Conservation (phyloP, 129 eudicot genomes). For the Helianthus tuberosus region DNA sequence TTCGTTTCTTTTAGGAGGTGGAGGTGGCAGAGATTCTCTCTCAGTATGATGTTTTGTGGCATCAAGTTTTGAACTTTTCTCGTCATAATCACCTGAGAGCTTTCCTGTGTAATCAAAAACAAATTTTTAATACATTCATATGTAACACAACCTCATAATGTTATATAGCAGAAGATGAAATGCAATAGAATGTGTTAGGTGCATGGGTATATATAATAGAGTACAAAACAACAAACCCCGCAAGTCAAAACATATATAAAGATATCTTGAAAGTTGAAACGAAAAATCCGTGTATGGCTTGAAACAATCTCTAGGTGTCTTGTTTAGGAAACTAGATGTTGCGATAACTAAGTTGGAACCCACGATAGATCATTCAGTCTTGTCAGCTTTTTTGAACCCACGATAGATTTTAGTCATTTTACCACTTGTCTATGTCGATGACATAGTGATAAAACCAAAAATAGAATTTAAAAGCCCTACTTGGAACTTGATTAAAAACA, state of each 20-base stretch:
- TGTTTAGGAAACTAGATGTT: not conserved
- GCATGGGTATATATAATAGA: slow-evolving; percentile 3
- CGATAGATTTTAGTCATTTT: not conserved
- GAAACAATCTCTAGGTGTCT: not conserved
- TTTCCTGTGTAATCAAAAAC: slow-evolving; percentile 55
- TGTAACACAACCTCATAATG: not conserved
- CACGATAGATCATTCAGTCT: not conserved
- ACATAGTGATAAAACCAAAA: not conserved
- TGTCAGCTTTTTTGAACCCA: not conserved
- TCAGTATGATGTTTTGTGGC: too few species aligned
- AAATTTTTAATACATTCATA: not conserved
- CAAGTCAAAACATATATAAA: not conserved
- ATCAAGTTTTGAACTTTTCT: slow-evolving; percentile 41
- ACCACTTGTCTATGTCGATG: not conserved
- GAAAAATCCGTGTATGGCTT: not conserved
- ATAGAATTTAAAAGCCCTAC: too few species aligned
- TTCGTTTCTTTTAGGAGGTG: too few species aligned
- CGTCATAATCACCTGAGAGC: slow-evolving; percentile 53
- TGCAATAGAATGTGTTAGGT: slow-evolving; percentile 15
- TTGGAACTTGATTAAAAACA: not conserved
- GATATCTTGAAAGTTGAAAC: not conserved
- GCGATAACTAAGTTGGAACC: not conserved
- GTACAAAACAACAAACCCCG: not conserved
- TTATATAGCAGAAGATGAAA: not conserved
- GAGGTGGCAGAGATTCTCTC: too few species aligned